Evolutionary conservation across 2,329 filamentous ascomycete genomes (phyloP), one percentile per base, ranked within the genome.

Genomic region (Colletotrichum salicis): DNA sequence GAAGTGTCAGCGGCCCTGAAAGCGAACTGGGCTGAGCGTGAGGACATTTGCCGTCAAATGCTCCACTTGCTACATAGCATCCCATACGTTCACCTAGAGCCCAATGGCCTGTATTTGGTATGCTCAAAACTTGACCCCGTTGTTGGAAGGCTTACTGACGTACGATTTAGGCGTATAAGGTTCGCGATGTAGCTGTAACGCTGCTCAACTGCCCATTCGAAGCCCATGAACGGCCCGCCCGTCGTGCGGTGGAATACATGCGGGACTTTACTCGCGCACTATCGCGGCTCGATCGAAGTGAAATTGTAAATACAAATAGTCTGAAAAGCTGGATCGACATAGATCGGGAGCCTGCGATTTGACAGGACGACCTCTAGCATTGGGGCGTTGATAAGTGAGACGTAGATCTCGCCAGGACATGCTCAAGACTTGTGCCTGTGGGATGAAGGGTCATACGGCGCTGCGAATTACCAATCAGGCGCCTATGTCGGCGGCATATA

Each of bases 41-140:
- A 82, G 64, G 80, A 82, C 5, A 75, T 82, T 0, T 82, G 79
- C 27, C 79, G 80, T 1, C 81, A 81, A 66, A 72, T 82, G 35
- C 75, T 83, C 22, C 80, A 80, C 56, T 67, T 82, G 4, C 66
- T 82, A 4, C 79, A 81, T 15, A 78, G 77, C 37, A 80, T 81
- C 10, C 77, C 79, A 0, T 76, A 79, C 1, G 60, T 74, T 0
- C 76, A 78, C 56, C 70, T 82, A 4, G 81, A 82, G 61, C 76
- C 80, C 0, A 82, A 82, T 22, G 80, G 81, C 1, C 71, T 80
- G 8, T 78, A 81, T 65, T 68, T 82, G 27, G 78, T 80, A 71
- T 55, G 74, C 71, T 19, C 48, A n/a, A 10, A 1, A 2, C 1
- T 12, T 5, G 19, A 12, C n/a, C 24, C 19, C 51, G 15, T 7